Percentiles rank a stretch among this genome's conserved stretches.
Conservation (phyloP, 2,329 filamentous ascomycete species). For the Colletotrichum sp. region DNA sequence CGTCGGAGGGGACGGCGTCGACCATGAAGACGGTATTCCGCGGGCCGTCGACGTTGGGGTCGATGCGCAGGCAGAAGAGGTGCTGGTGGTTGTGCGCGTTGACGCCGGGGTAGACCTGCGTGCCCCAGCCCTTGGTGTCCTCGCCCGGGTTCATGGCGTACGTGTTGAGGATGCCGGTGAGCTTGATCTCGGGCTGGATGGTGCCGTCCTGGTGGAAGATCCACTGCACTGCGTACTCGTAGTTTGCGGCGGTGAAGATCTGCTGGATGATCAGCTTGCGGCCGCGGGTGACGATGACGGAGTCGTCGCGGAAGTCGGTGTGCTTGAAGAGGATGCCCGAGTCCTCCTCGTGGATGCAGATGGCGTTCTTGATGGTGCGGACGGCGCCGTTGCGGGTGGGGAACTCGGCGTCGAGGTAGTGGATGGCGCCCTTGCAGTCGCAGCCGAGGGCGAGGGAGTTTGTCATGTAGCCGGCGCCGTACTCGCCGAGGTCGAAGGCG, state of each 20-base stretch:
- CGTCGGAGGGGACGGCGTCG: constrained; percentile 74
- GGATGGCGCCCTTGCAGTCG: constrained; percentile 89
- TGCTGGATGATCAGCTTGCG: constrained; percentile 88
- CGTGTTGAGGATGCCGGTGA: constrained; percentile 93
- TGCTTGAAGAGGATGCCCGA: constrained; percentile 93
- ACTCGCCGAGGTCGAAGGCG: constrained; percentile 79
- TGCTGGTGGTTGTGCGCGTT: constrained; percentile 98
- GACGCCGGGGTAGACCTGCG: constrained; percentile 86
- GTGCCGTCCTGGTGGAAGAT: constrained; percentile 93
- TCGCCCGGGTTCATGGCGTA: constrained; percentile 82
- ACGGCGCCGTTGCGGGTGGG: constrained; percentile 78
- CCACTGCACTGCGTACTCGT: constrained; percentile 83
- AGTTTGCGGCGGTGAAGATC: constrained; percentile 95
- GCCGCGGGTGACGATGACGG: constrained; percentile 82
- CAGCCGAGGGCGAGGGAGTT: constrained; percentile 79
- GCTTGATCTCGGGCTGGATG: constrained; percentile 88
- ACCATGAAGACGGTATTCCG: constrained; percentile 86
- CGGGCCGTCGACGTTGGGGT: constrained; percentile 85
- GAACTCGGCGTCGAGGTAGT: constrained; percentile 89
- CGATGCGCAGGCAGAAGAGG: constrained; percentile 87
- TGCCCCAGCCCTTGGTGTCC: constrained; percentile 86
- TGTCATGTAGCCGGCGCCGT: constrained; percentile 84
- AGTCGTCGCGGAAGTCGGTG: constrained; percentile 91
- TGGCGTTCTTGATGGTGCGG: constrained; percentile 87
- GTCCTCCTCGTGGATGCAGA: constrained; percentile 96